A percentile compares a stretch with the other conserved stretches of the same genome.
Conservation (phyloP, 225 moss, liverwort and hornwort genomes). For the Asterella californica region DNA sequence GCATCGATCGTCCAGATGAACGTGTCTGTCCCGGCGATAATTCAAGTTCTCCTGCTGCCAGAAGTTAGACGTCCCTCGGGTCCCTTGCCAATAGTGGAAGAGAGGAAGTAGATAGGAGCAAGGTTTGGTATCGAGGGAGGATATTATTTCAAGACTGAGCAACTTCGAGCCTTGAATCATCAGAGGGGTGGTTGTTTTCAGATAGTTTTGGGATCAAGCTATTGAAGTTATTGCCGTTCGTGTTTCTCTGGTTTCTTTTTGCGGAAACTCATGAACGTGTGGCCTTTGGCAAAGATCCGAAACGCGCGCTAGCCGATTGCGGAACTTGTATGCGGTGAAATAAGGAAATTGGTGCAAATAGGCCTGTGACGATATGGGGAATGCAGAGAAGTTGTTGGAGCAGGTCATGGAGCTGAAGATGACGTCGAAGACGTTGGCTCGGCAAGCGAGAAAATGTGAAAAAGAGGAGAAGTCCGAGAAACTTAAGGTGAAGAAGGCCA, state of each 20-base stretch:
- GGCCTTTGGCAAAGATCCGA: not conserved
- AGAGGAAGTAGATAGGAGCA: not conserved
- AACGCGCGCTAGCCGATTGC: not conserved
- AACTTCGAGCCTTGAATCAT: not conserved
- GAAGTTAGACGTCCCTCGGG: not conserved
- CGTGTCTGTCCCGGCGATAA: not conserved
- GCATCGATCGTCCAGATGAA: not conserved
- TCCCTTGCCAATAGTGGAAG: not conserved
- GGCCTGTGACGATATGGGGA: constrained; percentile 29
- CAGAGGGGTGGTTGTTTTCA: too few relatives aligned
- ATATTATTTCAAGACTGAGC: not conserved
- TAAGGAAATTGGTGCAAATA: not conserved
- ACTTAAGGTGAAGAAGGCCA: constrained; percentile 48
- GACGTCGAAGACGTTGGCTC: constrained; percentile 42
- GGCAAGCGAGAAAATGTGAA: constrained; percentile 48
- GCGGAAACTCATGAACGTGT: not conserved
- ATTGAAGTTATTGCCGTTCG: not conserved
- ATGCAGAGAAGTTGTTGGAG: constrained; percentile 47
- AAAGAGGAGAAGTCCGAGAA: constrained; percentile 50
- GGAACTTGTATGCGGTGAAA: not conserved
- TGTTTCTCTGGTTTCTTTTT: not conserved
- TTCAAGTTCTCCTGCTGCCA: not conserved
- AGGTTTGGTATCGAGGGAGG: not conserved
- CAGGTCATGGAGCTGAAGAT: constrained; percentile 48
- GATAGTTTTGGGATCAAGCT: not conserved